Base-by-base conservation (phyloP, 2,329 filamentous ascomycete genomes). In the Fusarium subglutinans region DNA sequence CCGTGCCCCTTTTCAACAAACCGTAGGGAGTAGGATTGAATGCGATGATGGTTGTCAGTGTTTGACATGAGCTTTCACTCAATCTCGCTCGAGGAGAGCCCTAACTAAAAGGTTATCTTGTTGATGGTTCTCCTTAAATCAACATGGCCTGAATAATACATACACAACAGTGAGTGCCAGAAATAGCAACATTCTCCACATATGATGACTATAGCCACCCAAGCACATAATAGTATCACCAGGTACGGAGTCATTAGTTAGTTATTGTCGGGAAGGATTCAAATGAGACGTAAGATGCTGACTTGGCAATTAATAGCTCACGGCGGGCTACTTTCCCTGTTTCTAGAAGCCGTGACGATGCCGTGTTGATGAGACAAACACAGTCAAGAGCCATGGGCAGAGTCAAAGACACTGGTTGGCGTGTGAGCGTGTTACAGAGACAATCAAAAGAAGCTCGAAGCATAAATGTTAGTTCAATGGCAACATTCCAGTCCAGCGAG, bases 101-200 rank as follows among this genome's bases (percentile, higher is more conserved):
- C 40, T 58, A 43, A 54, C 30, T 51, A 30, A 54, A 47, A 74
- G 63, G 58, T 65, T 70, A 69, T 74, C 68, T 74, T 48, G 24
- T 53, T 26, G 37, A 41, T 41, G 28, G n/a, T 37, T 43, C 66
- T 62, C 55, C 41, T 58, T 45, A 37, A 35, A 60, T 50, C 44
- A 57, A 72, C 38, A 41, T 33, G 45, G 30, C 28, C 56, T 48
- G 45, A 40, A 35, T 26, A 26, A 26, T 26, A 17, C 17, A 44
- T 40, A n/a, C 7, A 33, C 8, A 26, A 45, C 4, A 24, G 35
- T 54, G 55, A 43, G 50, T 62, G 35, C 51, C 41, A 63, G 64
- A 53, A 73, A 74, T 72, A 75, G 72, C 38, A 72, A 59, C 54
- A 60, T 33, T 56, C 63, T 41, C 58, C 51, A 60, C 60, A 71